Percentiles rank a stretch among this genome's conserved stretches.
Evolutionary conservation across 768 basidiomycete species (phyloP).

Genomic region (Vararia minispora): DNA sequence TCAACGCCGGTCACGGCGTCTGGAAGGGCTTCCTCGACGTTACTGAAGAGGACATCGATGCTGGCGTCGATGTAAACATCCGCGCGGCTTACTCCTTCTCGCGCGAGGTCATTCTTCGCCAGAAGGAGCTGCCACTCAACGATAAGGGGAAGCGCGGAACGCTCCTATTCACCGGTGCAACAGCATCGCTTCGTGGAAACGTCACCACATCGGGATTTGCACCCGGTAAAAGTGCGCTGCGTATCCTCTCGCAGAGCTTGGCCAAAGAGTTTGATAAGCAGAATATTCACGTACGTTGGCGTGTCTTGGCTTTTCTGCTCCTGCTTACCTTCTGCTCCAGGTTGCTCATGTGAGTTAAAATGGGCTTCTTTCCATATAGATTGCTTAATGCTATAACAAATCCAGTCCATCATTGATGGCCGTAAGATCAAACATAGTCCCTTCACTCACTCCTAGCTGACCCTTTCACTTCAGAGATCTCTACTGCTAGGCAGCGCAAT

Average conservation of each 20-base stretch:
- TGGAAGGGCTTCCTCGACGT: slow-evolving; percentile 30
- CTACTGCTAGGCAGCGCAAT: slow-evolving; percentile 18
- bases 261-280: slow-evolving; percentile 33
- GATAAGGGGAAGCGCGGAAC: slow-evolving; percentile 27
- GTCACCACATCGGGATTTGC: slow-evolving; percentile 27
- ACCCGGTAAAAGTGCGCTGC: slow-evolving; percentile 28
- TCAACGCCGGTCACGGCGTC: slow-evolving; percentile 25
- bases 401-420: slow-evolving; percentile 59
- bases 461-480: background rate
- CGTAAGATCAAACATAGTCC: no score
- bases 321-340: slow-evolving; percentile 18
- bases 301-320: background rate
- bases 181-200: slow-evolving; percentile 29
- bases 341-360: slow-evolving; percentile 49
- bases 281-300: slow-evolving; percentile 28
- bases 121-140: slow-evolving; percentile 22
- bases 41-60: slow-evolving; percentile 24
- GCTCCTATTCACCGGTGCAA: slow-evolving; percentile 34
- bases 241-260: slow-evolving; percentile 32
- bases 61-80: slow-evolving; percentile 22
- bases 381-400: no score
- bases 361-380: no score
- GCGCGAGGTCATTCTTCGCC: slow-evolving; percentile 22
- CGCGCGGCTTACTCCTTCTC: slow-evolving; percentile 30
- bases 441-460: background rate